Conservation (phyloP, 116 monocot genomes). For the Zostera marina region DNA sequence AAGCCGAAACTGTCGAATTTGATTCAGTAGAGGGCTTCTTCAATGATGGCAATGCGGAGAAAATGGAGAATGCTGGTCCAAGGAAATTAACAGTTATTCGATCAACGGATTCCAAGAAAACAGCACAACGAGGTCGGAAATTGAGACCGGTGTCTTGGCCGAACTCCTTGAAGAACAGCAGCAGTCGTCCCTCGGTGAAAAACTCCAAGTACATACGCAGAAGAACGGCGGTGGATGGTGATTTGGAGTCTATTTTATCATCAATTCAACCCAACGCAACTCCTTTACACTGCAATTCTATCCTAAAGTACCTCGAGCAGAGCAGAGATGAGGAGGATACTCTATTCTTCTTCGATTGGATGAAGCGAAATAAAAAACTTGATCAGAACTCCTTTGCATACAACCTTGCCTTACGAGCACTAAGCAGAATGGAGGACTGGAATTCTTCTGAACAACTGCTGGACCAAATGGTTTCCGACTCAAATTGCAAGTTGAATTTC, state of each 20-base stretch:
- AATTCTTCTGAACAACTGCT: constrained; percentile 29
- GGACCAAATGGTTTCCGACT: constrained; percentile 46
- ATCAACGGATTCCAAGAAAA: constrained; percentile 15
- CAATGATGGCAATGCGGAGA: constrained; percentile 7
- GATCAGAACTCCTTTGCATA: constrained; percentile 49
- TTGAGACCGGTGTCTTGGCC: constrained; percentile 3
- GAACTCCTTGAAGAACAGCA: constrained; percentile 14
- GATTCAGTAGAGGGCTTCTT: background rate
- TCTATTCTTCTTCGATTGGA: constrained; percentile 64
- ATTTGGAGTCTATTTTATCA: constrained; percentile 19
- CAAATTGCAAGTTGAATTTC: constrained; percentile 33
- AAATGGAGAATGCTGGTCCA: background rate
- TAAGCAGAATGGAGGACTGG: constrained; percentile 81
- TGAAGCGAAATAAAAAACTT: constrained; percentile 73
- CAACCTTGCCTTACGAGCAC: constrained; percentile 38
- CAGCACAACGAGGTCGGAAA: background rate
- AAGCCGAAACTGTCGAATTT: background rate
- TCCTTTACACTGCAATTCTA: constrained; percentile 38
- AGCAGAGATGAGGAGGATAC: constrained; percentile 28
- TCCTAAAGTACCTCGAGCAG: constrained; percentile 52
- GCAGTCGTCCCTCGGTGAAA: no score
- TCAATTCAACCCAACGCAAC: constrained; percentile 25
- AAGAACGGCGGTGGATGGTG: background rate
- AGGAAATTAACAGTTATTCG: constrained; percentile 24
- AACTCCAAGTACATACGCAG: constrained; percentile 9